Evolutionary conservation across 371 early-diverging fungal species (phyloP), one percentile per base, ranked within the genome.

Genomic region (Mucor piriformis): DNA sequence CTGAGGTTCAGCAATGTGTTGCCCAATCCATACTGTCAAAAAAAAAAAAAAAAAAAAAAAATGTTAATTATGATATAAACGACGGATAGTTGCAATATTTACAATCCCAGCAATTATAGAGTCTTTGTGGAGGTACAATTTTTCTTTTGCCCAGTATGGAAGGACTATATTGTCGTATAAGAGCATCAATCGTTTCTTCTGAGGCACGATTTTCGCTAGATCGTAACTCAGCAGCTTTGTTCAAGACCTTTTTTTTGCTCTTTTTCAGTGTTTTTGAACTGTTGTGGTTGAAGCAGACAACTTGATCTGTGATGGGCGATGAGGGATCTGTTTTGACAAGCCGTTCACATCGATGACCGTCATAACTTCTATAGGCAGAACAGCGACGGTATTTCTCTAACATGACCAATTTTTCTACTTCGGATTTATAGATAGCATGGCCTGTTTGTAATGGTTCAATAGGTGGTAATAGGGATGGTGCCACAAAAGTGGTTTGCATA

Each of bases 21-120:
- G 10, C 8, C 52, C 52, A 18, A 74, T 64, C 74, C 74, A 74
- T 24, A 74, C 74, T 74, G 54, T 5, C 16, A 25, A 13, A 15
- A n/a, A 40, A 23, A 32, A 32, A 11, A 37, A 25, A 10, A 23
- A 21, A 24, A 46, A 21, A 11, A 24, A 21, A 29, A 11, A 15
- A 27, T 32, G 13, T 7, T 4, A 23, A 24, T 33, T 37, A 11
- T 2, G 33, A 16, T 8, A 12, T 27, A 42, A 11, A 23, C 27
- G 27, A 25, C n/a, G n/a, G n/a, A n/a, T n/a, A n/a, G n/a, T n/a
- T n/a, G n/a, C n/a, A n/a, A 27, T 15, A 54, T 29, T 54, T 64
- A 64, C 64, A 49, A 11, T 58, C 15, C 64, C 59, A 64, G 24
- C 64, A 64, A 29, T 64, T 50, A 23, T 54, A 44, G 18, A 64